Percentiles rank a stretch among this genome's conserved stretches.
Evolutionary conservation across 495 filamentous ascomycete species (phyloP).

Genomic region (Viridothelium virens): DNA sequence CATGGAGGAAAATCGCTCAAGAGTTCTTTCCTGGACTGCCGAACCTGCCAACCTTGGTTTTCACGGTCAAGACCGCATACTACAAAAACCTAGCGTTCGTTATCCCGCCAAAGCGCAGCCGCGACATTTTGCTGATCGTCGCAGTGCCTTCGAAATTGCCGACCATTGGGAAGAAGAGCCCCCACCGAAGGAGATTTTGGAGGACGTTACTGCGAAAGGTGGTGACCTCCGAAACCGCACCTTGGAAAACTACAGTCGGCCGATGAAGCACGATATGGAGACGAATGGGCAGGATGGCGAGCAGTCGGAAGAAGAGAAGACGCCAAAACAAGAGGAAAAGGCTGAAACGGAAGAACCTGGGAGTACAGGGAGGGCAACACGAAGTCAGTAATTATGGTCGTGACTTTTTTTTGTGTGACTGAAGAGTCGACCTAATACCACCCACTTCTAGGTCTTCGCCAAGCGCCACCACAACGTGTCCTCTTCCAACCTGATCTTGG

Average conservation of each 20-base stretch:
- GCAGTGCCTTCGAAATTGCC: conserved; percentile 67
- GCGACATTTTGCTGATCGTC: conserved; percentile 14
- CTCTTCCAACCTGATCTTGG: conserved; percentile 74
- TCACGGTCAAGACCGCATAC: conserved; percentile 70
- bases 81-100: conserved; percentile 67
- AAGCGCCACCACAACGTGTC: conserved; percentile 67
- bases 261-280: conserved; percentile 30
- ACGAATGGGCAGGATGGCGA: conserved; percentile 31
- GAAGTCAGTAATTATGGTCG: conserved; percentile 38
- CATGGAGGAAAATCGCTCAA: conserved; percentile 64
- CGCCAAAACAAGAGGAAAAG: conserved; percentile 57
- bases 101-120: conserved; percentile 12
- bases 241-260: conserved; percentile 57
- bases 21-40: conserved; percentile 55
- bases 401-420: neutral
- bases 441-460: conserved; percentile 51
- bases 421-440: neutral
- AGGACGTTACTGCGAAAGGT: conserved; percentile 66
- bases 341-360: conserved; percentile 53
- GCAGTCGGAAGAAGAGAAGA: conserved; percentile 35
- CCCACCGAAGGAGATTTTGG: conserved; percentile 73
- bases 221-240: conserved; percentile 69
- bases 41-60: conserved; percentile 64
- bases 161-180: conserved; percentile 64
- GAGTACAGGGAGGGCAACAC: conserved; percentile 51